Conservation (phyloP, 2,329 filamentous ascomycete genomes). For the Aureobasidium melanogenum region DNA sequence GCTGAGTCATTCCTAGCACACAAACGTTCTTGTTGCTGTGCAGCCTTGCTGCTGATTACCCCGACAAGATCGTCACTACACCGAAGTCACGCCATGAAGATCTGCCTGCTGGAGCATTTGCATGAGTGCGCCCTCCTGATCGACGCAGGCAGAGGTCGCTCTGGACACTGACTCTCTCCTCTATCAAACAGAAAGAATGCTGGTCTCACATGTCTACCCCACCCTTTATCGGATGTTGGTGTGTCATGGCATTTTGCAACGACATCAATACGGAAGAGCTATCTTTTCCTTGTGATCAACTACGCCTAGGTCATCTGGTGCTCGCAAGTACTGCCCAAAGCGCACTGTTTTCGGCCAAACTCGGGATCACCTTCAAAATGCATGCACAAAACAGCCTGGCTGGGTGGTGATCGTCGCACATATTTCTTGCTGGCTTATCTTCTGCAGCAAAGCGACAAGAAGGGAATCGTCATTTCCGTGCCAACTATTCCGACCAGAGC, state of each 20-base stretch:
- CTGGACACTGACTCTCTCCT: conserved; percentile 5
- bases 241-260: conserved; percentile 1
- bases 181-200: neutral
- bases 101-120: neutral
- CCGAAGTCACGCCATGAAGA: conserved; percentile 9
- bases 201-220: neutral
- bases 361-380: neutral
- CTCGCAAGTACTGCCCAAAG: conserved; percentile 2
- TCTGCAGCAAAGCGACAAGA: neutral
- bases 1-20: neutral
- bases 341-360: neutral
- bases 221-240: conserved; percentile 4
- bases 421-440: neutral
- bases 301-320: neutral
- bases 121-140: neutral
- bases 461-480: neutral
- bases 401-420: neutral
- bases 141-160: neutral
- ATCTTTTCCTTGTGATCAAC: neutral
- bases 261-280: neutral
- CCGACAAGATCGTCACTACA: conserved; percentile 3
- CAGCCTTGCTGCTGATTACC: conserved; percentile 7
- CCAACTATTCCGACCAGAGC: neutral
- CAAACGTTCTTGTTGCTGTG: conserved; percentile 1
- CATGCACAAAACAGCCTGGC: neutral